Evolutionary conservation across 2,329 filamentous ascomycete species (phyloP).

Genomic region (Calonectria hongkongensis): DNA sequence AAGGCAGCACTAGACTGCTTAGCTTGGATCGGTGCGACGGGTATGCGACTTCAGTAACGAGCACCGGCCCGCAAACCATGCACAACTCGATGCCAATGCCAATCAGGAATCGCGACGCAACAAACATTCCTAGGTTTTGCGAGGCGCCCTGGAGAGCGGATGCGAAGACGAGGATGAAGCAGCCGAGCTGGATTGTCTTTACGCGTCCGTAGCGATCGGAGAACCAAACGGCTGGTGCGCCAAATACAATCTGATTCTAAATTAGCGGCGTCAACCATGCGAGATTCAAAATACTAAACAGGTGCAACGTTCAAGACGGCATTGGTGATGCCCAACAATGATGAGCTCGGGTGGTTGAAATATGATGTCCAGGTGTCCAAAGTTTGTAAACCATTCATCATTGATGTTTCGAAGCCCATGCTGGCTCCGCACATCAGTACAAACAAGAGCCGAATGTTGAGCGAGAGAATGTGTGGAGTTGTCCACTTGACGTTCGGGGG

Average conservation of each 20-base stretch:
- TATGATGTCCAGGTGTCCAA: slow-evolving; percentile 11
- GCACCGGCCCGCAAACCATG: slow-evolving; percentile 52
- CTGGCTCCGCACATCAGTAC: slow-evolving; percentile 1
- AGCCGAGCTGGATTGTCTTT: slow-evolving; percentile 1
- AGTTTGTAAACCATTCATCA: background rate
- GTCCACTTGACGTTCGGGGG: slow-evolving; percentile 12
- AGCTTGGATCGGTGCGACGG: slow-evolving; percentile 55
- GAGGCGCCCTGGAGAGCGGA: slow-evolving; percentile 55
- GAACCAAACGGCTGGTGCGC: background rate
- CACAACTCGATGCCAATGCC: slow-evolving; percentile 53
- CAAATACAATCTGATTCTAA: background rate
- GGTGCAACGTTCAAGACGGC: slow-evolving; percentile 6
- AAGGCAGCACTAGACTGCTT: slow-evolving; percentile 55
- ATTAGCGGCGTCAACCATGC: background rate
- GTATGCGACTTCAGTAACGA: slow-evolving; percentile 57
- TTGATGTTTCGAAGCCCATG: slow-evolving; percentile 1
- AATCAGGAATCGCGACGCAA: slow-evolving; percentile 54
- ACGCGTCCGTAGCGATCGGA: slow-evolving; percentile 7
- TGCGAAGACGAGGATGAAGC: slow-evolving; percentile 54
- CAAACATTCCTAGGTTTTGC: slow-evolving; percentile 51
- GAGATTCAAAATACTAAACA: background rate
- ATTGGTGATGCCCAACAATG: slow-evolving; percentile 6
- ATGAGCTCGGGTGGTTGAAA: background rate
- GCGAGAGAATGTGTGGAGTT: slow-evolving; percentile 1
- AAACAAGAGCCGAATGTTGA: slow-evolving; percentile 4